Conservation (phyloP, 176 grass and related monocot species). For the Avena insularis region DNA sequence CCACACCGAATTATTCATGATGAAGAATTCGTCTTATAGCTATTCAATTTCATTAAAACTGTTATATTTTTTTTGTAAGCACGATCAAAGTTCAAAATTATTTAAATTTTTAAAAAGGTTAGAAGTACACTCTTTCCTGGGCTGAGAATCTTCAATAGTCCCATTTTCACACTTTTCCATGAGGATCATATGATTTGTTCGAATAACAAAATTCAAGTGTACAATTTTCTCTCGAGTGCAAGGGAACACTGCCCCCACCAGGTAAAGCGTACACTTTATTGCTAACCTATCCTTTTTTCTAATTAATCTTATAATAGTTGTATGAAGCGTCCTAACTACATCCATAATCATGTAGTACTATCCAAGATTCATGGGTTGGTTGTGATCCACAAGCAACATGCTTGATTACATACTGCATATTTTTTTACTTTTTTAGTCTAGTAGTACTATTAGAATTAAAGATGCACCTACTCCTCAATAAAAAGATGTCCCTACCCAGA, state of each 20-base stretch:
- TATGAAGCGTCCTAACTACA: background rate
- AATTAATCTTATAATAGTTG: background rate
- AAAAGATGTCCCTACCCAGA: background rate
- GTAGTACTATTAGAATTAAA: no score
- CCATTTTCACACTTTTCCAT: background rate
- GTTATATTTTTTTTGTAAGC: no score
- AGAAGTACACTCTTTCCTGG: no score
- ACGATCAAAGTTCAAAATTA: no score
- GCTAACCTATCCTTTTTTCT: background rate
- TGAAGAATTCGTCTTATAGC: no score
- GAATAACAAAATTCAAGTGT: background rate
- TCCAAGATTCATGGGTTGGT: background rate
- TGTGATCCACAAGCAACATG: background rate
- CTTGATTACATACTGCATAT: background rate
- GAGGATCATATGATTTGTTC: background rate
- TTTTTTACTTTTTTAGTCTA: background rate
- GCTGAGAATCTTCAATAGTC: no score
- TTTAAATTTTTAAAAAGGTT: no score
- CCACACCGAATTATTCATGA: no score
- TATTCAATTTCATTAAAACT: no score
- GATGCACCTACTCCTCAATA: background rate
- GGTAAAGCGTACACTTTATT: background rate
- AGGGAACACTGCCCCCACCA: background rate
- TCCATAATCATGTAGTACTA: background rate
- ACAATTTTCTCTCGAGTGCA: background rate